These are phyloP conservation scores for Lepidium sativum DNA, from an alignment of 345 rosid species.

Conservation along the genomic window DNA sequence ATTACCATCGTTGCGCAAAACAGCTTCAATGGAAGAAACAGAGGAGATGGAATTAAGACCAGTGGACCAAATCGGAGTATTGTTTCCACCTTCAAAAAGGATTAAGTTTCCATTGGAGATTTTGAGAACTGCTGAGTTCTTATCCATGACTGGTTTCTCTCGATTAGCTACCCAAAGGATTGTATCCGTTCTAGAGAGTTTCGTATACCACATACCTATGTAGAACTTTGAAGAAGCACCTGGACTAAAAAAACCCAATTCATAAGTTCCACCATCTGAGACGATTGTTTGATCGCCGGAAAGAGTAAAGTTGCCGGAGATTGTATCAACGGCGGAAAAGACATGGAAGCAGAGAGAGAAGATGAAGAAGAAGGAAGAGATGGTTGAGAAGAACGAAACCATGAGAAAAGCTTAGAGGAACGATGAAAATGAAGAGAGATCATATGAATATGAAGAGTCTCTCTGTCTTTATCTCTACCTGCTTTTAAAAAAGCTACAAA, in stretches of 20 bases:
- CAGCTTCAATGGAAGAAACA: slow-evolving; percentile 30
- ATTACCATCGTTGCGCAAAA: slow-evolving; percentile 53
- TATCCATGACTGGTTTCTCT: slow-evolving; percentile 44
- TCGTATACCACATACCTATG: slow-evolving; percentile 59
- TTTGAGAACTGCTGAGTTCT: slow-evolving; percentile 34
- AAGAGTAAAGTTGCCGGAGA: slow-evolving; percentile 41
- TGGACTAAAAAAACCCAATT: slow-evolving; percentile 64
- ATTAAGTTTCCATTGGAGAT: slow-evolving; percentile 63
- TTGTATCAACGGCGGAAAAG: slow-evolving; percentile 39
- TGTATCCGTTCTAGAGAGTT: slow-evolving; percentile 26
- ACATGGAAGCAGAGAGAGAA: slow-evolving; percentile 21
- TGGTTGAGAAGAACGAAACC: slow-evolving; percentile 12
- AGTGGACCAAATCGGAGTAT: slow-evolving; percentile 54
- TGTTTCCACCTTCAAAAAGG: slow-evolving; percentile 39
- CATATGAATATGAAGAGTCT: slow-evolving; percentile 10
- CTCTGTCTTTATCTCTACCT: not conserved
- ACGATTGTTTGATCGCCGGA: slow-evolving; percentile 54
- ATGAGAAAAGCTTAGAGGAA: not conserved
- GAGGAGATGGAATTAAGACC: slow-evolving; percentile 34
- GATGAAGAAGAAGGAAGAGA: slow-evolving; percentile 8
- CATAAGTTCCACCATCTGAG: slow-evolving; percentile 39
- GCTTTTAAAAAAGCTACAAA: not conserved
- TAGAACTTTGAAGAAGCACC: slow-evolving; percentile 50
- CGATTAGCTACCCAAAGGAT: slow-evolving; percentile 76
- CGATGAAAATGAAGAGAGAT: not conserved